Evolutionary conservation across 164 flowering plant species (phyloP).

Genomic region (Dillenia suffruticosa): DNA sequence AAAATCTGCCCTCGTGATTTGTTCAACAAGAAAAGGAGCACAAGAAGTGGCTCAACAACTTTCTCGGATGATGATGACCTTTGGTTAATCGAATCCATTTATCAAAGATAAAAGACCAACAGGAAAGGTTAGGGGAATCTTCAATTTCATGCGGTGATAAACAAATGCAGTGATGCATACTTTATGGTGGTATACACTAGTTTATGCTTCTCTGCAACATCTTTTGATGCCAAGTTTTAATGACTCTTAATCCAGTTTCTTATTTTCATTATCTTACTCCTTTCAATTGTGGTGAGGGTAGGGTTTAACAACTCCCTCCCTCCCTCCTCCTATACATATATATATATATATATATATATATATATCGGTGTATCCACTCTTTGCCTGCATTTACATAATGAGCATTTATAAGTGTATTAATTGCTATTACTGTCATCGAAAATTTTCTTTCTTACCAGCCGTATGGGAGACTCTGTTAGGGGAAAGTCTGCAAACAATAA

Average conservation of each 20-base stretch:
- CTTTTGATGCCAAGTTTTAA: neutral
- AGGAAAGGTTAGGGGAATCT: conserved; percentile 88
- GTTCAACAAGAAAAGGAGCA: conserved; percentile 97
- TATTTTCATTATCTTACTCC: too few relatives aligned
- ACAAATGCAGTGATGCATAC: conserved; percentile 88
- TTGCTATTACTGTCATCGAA: too few relatives aligned
- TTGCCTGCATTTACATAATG: conserved; percentile 47
- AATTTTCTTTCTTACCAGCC: conserved; percentile 65
- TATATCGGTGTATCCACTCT: too few relatives aligned
- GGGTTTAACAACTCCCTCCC: too few relatives aligned
- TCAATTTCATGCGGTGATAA: conserved; percentile 85
- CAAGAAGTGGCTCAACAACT: conserved; percentile 87
- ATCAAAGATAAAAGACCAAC: conserved; percentile 71
- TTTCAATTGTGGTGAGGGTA: too few relatives aligned
- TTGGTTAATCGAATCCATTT: conserved; percentile 88
- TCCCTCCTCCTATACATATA: too few relatives aligned
- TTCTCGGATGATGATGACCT: conserved; percentile 63
- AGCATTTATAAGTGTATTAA: too few relatives aligned
- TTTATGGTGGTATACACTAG: conserved; percentile 59
- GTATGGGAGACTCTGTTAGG: conserved; percentile 96
- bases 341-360: too few relatives aligned
- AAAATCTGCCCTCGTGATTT: conserved; percentile 87
- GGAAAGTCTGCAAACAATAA: too few relatives aligned
- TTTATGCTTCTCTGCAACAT: conserved; percentile 1
- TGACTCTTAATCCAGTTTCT: too few relatives aligned